These are phyloP conservation scores for Xylaria acuta DNA, from an alignment of 495 filamentous ascomycete genomes.

Conservation along the genomic window DNA sequence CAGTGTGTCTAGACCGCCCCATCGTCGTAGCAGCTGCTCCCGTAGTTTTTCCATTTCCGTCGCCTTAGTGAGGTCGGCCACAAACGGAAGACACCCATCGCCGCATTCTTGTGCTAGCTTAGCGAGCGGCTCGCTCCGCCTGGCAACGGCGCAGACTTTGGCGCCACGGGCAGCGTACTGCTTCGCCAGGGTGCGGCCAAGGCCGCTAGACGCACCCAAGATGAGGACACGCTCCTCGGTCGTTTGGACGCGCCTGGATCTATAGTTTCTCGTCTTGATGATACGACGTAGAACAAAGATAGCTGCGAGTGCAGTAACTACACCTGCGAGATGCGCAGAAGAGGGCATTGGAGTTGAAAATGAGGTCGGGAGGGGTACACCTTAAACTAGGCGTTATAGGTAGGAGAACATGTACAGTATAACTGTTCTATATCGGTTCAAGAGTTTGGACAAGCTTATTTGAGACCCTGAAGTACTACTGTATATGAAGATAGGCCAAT, in stretches of 20 bases:
- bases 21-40: constrained; percentile 27
- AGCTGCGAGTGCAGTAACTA: constrained; percentile 8
- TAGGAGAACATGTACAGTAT: neutral
- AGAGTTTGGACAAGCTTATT: too few relatives aligned
- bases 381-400: neutral
- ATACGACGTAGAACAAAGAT: constrained; percentile 13
- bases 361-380: neutral
- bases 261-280: neutral
- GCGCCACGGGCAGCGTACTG: constrained; percentile 38
- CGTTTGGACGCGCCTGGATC: constrained; percentile 21
- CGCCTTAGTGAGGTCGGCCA: constrained; percentile 35
- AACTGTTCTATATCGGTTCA: too few relatives aligned
- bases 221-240: constrained; percentile 39
- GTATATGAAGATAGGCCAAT: too few relatives aligned
- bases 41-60: constrained; percentile 37
- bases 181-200: constrained; percentile 35
- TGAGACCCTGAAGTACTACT: neutral
- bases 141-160: constrained; percentile 36
- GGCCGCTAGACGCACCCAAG: constrained; percentile 41
- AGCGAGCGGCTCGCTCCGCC: constrained; percentile 32
- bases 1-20: constrained; percentile 40
- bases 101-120: constrained; percentile 37
- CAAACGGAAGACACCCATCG: constrained; percentile 32
- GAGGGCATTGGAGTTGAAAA: constrained; percentile 4
- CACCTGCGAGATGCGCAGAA: neutral